A percentile compares a stretch with the other conserved stretches of the same genome.
phyloP scores from a whole-genome alignment of 2,329 filamentous ascomycete species.

The Raffaelea ambrosiae region DNA sequence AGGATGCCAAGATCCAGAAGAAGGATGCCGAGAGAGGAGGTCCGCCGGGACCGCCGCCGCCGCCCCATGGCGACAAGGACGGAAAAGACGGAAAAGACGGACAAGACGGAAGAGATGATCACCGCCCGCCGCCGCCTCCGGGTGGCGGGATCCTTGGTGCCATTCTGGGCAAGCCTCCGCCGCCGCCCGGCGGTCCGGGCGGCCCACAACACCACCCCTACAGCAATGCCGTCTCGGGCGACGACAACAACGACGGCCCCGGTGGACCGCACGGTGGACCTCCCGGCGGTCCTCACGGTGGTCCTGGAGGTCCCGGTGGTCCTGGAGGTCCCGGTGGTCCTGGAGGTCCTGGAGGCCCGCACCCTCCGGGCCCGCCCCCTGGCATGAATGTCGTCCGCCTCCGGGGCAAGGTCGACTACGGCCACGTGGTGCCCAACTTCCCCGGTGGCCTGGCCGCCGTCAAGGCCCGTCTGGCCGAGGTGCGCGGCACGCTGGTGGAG shows the following conservation, averaged over 20 bases:
- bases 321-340: no score
- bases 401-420: conserved; percentile 61
- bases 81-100: conserved; percentile 23
- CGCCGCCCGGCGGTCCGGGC: no score
- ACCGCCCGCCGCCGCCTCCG: no score
- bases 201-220: no score
- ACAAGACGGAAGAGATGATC: conserved; percentile 27
- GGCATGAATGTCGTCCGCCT: no score
- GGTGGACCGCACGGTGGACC: neutral
- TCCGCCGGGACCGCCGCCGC: neutral
- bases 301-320: no score
- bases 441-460: conserved; percentile 62
- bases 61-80: conserved; percentile 17
- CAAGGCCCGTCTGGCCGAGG: conserved; percentile 54
- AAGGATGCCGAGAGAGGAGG: conserved; percentile 21
- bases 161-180: no score
- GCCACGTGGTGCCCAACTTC: conserved; percentile 79
- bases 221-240: neutral
- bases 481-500: conserved; percentile 69
- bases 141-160: no score
- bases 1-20: conserved; percentile 27
- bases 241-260: conserved; percentile 18
- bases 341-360: no score
- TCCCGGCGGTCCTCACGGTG: no score
- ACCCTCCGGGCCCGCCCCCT: no score